Evolutionary conservation across 352 stramenopile species (phyloP).

Genomic region (Phytophthora brassicae): DNA sequence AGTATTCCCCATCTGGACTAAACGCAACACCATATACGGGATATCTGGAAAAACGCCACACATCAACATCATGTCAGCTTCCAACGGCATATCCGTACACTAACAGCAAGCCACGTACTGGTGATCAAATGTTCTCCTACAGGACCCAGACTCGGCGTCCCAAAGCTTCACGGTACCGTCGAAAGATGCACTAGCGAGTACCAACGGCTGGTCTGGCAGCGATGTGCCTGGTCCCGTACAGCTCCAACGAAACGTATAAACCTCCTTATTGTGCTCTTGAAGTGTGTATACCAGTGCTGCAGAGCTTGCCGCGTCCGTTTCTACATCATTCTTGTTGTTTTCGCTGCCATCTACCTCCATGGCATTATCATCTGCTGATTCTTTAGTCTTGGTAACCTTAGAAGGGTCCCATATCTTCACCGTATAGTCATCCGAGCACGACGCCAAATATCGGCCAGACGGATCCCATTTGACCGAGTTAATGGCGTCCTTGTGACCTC

Average conservation of each 20-base stretch:
- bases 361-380: slow-evolving; percentile 20
- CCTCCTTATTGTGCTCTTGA: slow-evolving; percentile 92
- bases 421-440: slow-evolving; percentile 97
- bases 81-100: slow-evolving; percentile 1
- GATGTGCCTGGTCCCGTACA: slow-evolving; percentile 73
- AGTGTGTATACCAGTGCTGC: slow-evolving; percentile 77
- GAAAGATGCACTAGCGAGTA: slow-evolving; percentile 95
- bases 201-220: slow-evolving; percentile 64
- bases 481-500: slow-evolving; percentile 96
- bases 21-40: slow-evolving; percentile 88
- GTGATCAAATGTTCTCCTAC: slow-evolving; percentile 91
- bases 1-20: slow-evolving; percentile 90
- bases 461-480: slow-evolving; percentile 99
- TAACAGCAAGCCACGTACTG: slow-evolving; percentile 76
- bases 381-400: slow-evolving; percentile 32
- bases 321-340: slow-evolving; percentile 26
- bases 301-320: slow-evolving; percentile 29
- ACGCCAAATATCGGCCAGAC: slow-evolving; percentile 91
- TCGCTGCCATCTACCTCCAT: slow-evolving; percentile 35
- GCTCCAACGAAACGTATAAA: slow-evolving; percentile 94
- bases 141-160: slow-evolving; percentile 91
- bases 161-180: slow-evolving; percentile 95
- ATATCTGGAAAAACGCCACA: slow-evolving; percentile 50
- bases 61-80: slow-evolving; percentile 19
- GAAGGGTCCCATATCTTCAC: slow-evolving; percentile 96